Evolutionary conservation across 345 rosid species (phyloP), one percentile per base, ranked within the genome.

Genomic region (Acer saccharum): DNA sequence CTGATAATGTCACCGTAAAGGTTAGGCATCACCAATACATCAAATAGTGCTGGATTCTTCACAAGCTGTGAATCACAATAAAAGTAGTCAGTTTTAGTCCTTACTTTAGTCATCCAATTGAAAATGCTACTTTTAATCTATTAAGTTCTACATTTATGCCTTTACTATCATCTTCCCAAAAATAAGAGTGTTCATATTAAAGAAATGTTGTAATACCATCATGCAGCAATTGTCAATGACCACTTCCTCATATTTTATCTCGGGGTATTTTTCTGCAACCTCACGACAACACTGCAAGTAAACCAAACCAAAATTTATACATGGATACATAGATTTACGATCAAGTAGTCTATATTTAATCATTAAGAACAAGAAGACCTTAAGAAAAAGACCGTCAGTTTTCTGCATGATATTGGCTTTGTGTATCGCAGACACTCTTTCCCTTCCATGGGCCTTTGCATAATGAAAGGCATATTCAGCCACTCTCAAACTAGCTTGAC

Each of bases 211-310:
- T 72, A 70, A 72, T 90, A 97, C 99, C 99, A 94, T 97, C 99
- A 97, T 97, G 82, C 98, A 94, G 82, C 99, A 97, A 85, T 97
- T 97, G 87, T 97, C 99, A 71, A 97, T 97, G 81, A 97, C 99
- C 69, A 97, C 99, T 88, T 97, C 99, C 87, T 97, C 99, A 61
- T 94, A 97, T 32, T 43, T 82, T 61, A 94, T 93, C 83, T 97
- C 99, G 23, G 99, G 99, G 77, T 94, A 97, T 88, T 94, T 94
- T 88, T 89, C 92, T 0, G 99, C 98, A 75, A 97, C 99, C 87
- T 97, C 99, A 54, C 99, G 98, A 78, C 99, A 97, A 85, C 99
- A 94, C 99, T 97, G 88, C 80, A 84, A 80, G 70, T 18, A n/a
- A 62, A 54, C 32, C 41, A 83, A 66, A 39, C 32, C 72, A 72